Evolutionary conservation across 176 grass and related monocot species (phyloP), one percentile per base, ranked within the genome.

Genomic region (Oryza meyeriana): DNA sequence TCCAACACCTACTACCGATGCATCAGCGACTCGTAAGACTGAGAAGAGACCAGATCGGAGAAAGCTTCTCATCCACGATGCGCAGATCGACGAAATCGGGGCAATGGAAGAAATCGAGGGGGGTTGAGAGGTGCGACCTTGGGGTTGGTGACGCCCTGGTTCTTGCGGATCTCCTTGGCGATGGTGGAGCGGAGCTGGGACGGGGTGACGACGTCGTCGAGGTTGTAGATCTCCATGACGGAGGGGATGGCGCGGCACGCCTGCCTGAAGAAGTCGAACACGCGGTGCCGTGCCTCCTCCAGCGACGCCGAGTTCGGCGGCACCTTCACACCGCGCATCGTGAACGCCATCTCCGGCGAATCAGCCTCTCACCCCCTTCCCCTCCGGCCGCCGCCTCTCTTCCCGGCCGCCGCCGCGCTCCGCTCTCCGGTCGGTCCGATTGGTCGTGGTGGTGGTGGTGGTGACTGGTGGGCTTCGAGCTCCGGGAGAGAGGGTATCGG

Each of bases 161-260:
- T 95, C 89, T 78, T 93, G 62, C 92, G 90, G 79, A 98, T 90
- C 88, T 91, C 36, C 39, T 90, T 33, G 71, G 92, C 85, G 72
- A 98, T 93, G 73, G 81, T 58, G 82, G 95, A 88, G 66, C 90
- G 90, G 79, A 98, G 92, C 87, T 98, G 86, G 55, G 95, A 86
- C 13, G 86, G 63, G 55, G 90, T 93, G 71, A 95, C 92, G 58
- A 95, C 84, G 62, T 98, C 95, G 72, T 91, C 28, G 44, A 98
- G 90, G 76, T 91, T 93, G 90, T 98, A 95, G 84, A 95, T 98
- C 41, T 91, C 90, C 96, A 98, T 93, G 58, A 98, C 7, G 70
- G 84, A 66, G 12, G 96, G 92, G 64, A 98, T 86, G 77, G 90
- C 88, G 72, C 88, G 92, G 85, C 95, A 95, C 41, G 90, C 95